These are phyloP conservation scores for Termitomyces sp. DNA, from an alignment of 768 basidiomycete species.

Conservation along the genomic window DNA sequence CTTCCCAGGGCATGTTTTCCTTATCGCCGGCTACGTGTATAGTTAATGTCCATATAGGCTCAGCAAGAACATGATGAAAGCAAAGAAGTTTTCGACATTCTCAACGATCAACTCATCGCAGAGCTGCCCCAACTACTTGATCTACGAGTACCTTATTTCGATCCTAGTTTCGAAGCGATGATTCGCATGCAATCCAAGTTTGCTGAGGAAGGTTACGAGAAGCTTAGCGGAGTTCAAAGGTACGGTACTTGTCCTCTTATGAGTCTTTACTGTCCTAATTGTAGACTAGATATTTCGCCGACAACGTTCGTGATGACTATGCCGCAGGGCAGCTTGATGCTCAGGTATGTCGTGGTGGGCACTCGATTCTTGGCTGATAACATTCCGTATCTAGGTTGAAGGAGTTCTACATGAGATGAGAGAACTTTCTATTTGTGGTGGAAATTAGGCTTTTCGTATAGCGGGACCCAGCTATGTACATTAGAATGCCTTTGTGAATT, in stretches of 20 bases:
- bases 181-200: conserved; percentile 97
- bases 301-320: conserved; percentile 92
- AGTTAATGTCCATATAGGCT: conserved; percentile 44
- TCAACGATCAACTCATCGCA: conserved; percentile 87
- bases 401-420: conserved; percentile 96
- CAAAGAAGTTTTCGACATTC: conserved; percentile 87
- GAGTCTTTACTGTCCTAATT: not conserved
- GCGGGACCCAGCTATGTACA: not conserved
- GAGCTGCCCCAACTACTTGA: conserved; percentile 93
- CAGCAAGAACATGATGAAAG: conserved; percentile 96
- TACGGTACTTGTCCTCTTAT: conserved; percentile 21
- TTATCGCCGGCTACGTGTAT: not conserved
- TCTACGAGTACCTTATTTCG: conserved; percentile 95
- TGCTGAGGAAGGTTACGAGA: conserved; percentile 97
- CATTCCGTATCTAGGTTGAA: conserved; percentile 60
- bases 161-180: conserved; percentile 99
- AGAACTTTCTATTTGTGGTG: conserved; percentile 91
- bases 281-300: conserved; percentile 73
- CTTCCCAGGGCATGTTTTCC: conserved; percentile 48
- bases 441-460: conserved; percentile 20
- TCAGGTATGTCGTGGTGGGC: conserved; percentile 47
- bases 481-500: not conserved
- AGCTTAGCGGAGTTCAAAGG: conserved; percentile 91
- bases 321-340: conserved; percentile 94
- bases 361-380: not conserved